These are phyloP conservation scores for Phalaenopsis hybrid DNA, from an alignment of 116 monocot species.

Conservation along the genomic window DNA sequence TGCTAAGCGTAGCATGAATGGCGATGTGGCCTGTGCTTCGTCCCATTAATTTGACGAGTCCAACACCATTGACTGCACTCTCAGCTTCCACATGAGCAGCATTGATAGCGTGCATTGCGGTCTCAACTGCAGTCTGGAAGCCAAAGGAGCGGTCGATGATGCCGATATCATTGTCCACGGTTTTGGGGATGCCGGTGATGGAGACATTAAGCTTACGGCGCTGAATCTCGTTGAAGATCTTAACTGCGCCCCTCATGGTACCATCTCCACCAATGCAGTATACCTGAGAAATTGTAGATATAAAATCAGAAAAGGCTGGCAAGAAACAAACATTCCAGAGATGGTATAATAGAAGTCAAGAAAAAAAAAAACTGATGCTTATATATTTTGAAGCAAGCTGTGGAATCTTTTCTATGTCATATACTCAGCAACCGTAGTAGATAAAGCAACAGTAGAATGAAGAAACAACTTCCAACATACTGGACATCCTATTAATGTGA, in stretches of 20 bases:
- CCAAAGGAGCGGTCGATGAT: constrained; percentile 81
- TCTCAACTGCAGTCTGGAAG: constrained; percentile 76
- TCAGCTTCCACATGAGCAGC: constrained; percentile 68
- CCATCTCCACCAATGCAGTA: constrained; percentile 80
- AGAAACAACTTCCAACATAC: no score
- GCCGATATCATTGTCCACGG: constrained; percentile 78
- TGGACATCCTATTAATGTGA: no score
- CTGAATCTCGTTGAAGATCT: constrained; percentile 50
- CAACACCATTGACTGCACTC: constrained; percentile 74
- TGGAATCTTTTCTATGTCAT: no score
- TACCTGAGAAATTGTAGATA: constrained; percentile 22
- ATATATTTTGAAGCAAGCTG: no score
- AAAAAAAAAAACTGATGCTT: no score
- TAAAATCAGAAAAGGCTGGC: not conserved
- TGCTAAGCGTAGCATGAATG: constrained; percentile 61
- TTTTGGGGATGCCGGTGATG: constrained; percentile 69
- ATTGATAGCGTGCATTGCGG: constrained; percentile 55
- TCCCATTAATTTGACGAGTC: constrained; percentile 80
- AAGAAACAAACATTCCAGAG: not conserved
- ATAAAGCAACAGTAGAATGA: no score
- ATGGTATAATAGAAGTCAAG: no score
- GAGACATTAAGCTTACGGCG: constrained; percentile 39
- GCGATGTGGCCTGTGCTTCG: constrained; percentile 78
- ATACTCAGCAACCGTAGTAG: no score
- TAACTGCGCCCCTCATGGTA: constrained; percentile 57